Conservation (phyloP, 345 rosid species). For the Pistacia atlantica region DNA sequence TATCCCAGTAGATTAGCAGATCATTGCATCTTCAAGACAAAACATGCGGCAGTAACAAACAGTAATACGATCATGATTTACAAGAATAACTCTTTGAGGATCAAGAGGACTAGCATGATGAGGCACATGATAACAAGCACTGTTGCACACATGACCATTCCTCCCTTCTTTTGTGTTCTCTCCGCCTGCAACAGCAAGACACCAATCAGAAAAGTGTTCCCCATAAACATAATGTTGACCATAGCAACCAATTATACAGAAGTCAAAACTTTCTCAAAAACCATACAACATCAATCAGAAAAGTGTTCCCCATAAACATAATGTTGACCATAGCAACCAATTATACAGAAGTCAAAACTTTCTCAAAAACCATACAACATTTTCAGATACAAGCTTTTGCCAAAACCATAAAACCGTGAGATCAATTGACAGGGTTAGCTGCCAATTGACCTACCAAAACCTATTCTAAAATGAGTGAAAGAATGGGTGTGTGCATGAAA, state of each 20-base stretch:
- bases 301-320: neutral
- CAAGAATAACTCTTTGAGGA: constrained; percentile 68
- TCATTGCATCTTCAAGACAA: neutral
- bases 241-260: neutral
- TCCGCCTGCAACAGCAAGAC: constrained; percentile 65
- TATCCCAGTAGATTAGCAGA: neutral
- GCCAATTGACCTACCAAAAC: constrained; percentile 7
- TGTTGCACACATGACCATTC: constrained; percentile 89
- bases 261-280: neutral
- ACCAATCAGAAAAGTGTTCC: neutral
- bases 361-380: neutral
- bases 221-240: neutral
- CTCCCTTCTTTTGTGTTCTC: constrained; percentile 80
- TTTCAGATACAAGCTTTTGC: neutral
- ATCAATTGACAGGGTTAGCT: neutral
- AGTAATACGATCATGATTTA: constrained; percentile 24
- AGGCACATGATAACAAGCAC: constrained; percentile 82
- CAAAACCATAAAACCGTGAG: neutral
- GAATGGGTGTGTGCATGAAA: neutral
- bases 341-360: neutral
- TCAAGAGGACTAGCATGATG: constrained; percentile 77
- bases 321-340: neutral
- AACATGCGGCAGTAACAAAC: neutral
- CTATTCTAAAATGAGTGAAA: neutral
- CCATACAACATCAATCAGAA: neutral